A percentile compares a stretch with the other conserved stretches of the same genome.
These are phyloP conservation scores for Lachnellula occidentalis DNA, from an alignment of 2,329 filamentous ascomycete genomes.

Conservation along the genomic window DNA sequence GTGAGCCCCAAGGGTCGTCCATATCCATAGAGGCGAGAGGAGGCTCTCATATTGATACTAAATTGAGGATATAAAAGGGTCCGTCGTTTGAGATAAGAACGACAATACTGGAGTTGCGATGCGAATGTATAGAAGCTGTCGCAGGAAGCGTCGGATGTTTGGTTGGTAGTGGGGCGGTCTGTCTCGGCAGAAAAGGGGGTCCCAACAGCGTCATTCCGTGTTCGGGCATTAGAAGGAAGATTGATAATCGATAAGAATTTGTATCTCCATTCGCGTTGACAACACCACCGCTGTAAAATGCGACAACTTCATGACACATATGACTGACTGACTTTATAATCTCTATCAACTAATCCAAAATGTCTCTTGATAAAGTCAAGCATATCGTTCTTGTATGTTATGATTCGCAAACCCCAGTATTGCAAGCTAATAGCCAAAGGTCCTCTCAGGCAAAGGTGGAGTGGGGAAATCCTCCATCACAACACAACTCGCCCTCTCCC, in stretches of 20 bases:
- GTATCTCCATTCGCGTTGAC: background rate
- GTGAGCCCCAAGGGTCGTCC: conserved; percentile 36
- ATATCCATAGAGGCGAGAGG: conserved; percentile 26
- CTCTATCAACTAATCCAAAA: conserved; percentile 35
- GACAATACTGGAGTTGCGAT: conserved; percentile 4
- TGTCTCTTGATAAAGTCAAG: conserved; percentile 67
- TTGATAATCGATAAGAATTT: conserved; percentile 30
- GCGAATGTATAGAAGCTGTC: conserved; percentile 2
- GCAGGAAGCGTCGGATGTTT: conserved; percentile 5
- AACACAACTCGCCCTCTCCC: conserved; percentile 85
- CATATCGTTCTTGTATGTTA: conserved; percentile 66
- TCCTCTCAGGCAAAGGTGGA: conserved; percentile 94
- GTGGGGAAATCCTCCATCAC: conserved; percentile 98
- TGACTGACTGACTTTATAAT: background rate
- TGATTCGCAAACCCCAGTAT: background rate
- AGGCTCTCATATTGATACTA: conserved; percentile 28
- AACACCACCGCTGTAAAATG: conserved; percentile 5
- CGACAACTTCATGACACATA: conserved; percentile 8
- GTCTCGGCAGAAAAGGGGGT: background rate
- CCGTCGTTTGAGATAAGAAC: background rate
- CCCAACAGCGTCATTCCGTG: conserved; percentile 8
- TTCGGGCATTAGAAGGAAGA: conserved; percentile 2
- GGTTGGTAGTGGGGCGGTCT: background rate
- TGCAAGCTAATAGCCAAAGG: conserved; percentile 33
- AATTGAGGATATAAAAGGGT: background rate